Conservation (phyloP, 257 asterid genomes). For the Verbascum thapsus region DNA sequence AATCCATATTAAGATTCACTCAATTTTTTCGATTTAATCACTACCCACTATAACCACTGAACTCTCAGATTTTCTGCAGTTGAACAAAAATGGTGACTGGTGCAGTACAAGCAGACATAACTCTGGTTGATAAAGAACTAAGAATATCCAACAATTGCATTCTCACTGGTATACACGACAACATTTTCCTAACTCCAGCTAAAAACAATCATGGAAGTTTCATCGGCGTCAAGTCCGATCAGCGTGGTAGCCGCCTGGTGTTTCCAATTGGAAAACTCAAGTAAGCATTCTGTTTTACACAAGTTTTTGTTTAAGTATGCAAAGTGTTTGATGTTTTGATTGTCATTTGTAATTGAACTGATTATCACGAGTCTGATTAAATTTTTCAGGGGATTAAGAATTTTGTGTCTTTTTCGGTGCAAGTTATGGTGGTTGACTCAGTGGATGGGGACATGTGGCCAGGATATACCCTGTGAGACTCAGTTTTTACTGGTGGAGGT, state of each 20-base stretch:
- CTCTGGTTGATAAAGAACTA: slow-evolving; percentile 51
- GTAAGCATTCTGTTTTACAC: slow-evolving; percentile 34
- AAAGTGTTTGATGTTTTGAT: not conserved
- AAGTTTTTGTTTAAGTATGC: not conserved
- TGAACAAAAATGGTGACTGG: slow-evolving; percentile 36
- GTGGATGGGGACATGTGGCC: slow-evolving; percentile 67
- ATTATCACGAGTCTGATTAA: not conserved
- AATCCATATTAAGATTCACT: not conserved
- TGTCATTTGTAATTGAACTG: not conserved
- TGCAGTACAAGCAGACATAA: slow-evolving; percentile 34
- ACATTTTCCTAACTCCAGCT: slow-evolving; percentile 51
- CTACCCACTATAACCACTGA: not conserved
- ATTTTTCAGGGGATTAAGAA: slow-evolving; percentile 67
- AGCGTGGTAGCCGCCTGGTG: slow-evolving; percentile 51
- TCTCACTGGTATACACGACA: slow-evolving; percentile 51
- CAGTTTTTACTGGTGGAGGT: slow-evolving; percentile 76
- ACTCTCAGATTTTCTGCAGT: not conserved
- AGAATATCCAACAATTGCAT: slow-evolving; percentile 49
- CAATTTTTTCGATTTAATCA: not conserved
- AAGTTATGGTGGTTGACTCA: slow-evolving; percentile 96
- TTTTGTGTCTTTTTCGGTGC: slow-evolving; percentile 67
- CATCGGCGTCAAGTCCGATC: slow-evolving; percentile 64
- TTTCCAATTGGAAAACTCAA: slow-evolving; percentile 72
- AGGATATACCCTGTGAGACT: slow-evolving; percentile 74
- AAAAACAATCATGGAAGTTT: slow-evolving; percentile 46